phyloP scores from a whole-genome alignment of 306 rosid genomes.

The Vigna hirtella region DNA sequence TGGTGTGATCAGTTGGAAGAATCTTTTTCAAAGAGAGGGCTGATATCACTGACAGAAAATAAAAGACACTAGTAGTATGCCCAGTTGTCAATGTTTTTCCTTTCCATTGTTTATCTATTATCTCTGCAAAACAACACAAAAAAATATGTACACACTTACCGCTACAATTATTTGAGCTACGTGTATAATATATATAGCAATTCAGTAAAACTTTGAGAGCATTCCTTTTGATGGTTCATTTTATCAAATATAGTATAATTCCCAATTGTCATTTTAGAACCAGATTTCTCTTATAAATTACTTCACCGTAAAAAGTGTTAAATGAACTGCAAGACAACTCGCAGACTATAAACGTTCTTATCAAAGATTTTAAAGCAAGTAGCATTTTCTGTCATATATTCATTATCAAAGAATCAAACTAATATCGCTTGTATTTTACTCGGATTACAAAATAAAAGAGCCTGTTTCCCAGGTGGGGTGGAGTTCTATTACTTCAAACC shows the following conservation, averaged over 20 bases:
- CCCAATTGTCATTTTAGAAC: not conserved
- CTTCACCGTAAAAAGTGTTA: not conserved
- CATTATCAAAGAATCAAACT: not conserved
- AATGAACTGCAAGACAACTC: not conserved
- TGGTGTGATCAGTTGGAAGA: conserved; percentile 51
- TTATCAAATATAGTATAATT: not conserved
- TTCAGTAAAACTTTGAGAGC: not conserved
- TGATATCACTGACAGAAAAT: conserved; percentile 60
- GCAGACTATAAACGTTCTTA: not conserved
- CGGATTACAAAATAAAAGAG: not conserved
- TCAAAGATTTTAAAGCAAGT: not conserved
- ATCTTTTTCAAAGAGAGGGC: conserved; percentile 65
- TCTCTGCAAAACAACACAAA: conserved; percentile 1
- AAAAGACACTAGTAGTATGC: conserved; percentile 53
- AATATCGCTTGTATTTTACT: not conserved
- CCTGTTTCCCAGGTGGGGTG: conserved; percentile 19
- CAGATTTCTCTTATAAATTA: not conserved
- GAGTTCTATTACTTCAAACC: not conserved
- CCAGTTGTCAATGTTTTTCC: conserved; percentile 66
- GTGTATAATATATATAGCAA: not conserved
- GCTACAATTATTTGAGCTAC: conserved; percentile 21
- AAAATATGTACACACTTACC: not conserved
- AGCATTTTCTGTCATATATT: not conserved
- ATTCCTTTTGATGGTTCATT: not conserved
- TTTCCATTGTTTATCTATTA: not conserved